A percentile compares a stretch with the other conserved stretches of the same genome.
phyloP scores from a whole-genome alignment of 768 basidiomycete genomes.

The Phylloporus sp. region DNA sequence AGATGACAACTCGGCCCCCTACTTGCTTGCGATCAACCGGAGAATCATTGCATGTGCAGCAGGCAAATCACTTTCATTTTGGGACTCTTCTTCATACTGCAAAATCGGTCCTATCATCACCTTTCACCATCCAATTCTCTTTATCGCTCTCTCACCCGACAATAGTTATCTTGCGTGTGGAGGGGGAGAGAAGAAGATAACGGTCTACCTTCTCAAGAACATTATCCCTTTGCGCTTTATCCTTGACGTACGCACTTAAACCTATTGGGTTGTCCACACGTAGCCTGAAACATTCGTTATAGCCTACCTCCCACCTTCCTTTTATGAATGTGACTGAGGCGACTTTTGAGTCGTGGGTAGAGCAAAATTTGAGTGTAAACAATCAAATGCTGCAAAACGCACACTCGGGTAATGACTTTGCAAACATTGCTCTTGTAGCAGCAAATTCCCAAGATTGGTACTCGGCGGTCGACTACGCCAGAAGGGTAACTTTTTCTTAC shows the following conservation, averaged over 20 bases:
- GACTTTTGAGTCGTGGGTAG: not conserved
- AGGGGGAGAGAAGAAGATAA: not conserved
- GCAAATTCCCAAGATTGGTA: not conserved
- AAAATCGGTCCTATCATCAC: not conserved
- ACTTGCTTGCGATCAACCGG: not conserved
- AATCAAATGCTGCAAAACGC: not conserved
- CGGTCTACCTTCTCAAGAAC: not conserved
- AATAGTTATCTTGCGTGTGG: not conserved
- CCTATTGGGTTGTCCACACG: not conserved
- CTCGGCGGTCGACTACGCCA: not conserved
- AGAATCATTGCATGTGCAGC: not conserved
- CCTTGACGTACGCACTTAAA: not conserved
- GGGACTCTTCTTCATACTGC: not conserved
- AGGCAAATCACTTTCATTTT: not conserved
- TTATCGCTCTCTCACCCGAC: not conserved
- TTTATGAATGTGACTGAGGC: not conserved
- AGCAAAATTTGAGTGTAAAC: not conserved
- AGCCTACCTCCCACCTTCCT: not conserved
- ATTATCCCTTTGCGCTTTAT: not conserved
- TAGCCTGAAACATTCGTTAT: not conserved
- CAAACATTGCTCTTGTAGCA: not conserved
- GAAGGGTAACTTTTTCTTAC: not conserved
- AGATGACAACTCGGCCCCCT: not conserved
- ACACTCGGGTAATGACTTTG: too few species aligned
- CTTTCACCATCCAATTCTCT: not conserved